Evolutionary conservation across 768 basidiomycete species (phyloP), one percentile per base, ranked within the genome.

Genomic region (Rhodotorula babjevae): DNA sequence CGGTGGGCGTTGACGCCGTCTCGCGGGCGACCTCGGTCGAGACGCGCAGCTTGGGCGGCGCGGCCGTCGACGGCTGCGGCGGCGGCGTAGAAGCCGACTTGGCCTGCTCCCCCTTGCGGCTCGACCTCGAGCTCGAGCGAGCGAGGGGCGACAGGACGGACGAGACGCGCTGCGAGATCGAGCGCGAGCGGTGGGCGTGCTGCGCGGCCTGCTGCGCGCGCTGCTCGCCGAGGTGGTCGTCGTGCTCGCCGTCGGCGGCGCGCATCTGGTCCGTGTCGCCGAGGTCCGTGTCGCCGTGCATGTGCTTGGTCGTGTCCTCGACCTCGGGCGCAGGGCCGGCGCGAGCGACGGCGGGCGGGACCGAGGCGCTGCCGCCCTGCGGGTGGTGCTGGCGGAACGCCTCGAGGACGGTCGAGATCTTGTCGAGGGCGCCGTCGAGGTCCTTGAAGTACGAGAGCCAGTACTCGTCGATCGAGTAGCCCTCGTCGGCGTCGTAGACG

Each of bases 371-470:
- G 23, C 14, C 23, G n/a, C 49, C 55, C 25, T 74, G 59, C 29
- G 62, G 67, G 40, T 68, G 79, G 50, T 49, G 58, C 27, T 55
- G 46, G 65, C 79, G 65, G 69, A 73, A 76, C 46, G 82, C 81
- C 67, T 89, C 86, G 47, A 96, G 87, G 19, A 87, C 87, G 72
- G 88, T 87, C 44, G 90, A 88, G 70, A 98, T 93, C 79, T 89
- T 87, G 55, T 89, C 88, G 67, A 94, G 84, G 3, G 92, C 91
- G 49, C 80, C 84, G 14, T 88, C 84, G 50, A 92, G 84, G 81
- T 94, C 87, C 75, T 88, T 88, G 81, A 97, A 96, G 80, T 96
- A 97, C 23, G 94, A 92, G 78, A 90, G 81, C 2, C 88, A 87
- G 78, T 88, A 89, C 73, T 88, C 87, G 70, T 90, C 91, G 61